A percentile compares a stretch with the other conserved stretches of the same genome.
Evolutionary conservation across 108 stramenopile genomes (phyloP).

Genomic region (Nitzschia sp.): DNA sequence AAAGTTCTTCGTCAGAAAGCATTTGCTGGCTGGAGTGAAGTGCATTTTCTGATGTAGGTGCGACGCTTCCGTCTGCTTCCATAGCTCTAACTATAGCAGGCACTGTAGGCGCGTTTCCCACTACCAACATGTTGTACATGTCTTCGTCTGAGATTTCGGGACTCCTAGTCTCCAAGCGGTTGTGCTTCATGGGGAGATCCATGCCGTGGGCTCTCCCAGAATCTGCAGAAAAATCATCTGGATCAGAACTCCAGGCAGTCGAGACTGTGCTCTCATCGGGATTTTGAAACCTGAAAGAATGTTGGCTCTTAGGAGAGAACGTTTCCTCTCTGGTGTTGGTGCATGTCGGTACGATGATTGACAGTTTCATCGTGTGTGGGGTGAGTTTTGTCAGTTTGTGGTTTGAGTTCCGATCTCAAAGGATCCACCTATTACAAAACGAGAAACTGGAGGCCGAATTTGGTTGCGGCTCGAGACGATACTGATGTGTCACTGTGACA

Average conservation of each 20-base stretch:
- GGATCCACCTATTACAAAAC: too few relatives aligned
- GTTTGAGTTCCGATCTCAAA: too few relatives aligned
- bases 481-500: too few relatives aligned
- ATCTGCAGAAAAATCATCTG: neutral
- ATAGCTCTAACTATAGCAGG: neutral
- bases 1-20: neutral
- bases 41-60: neutral
- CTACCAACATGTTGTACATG: constrained; percentile 10
- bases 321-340: neutral
- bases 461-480: too few relatives aligned
- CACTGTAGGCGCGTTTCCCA: neutral
- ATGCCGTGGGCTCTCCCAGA: neutral
- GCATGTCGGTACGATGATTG: constrained; percentile 16
- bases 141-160: neutral
- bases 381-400: too few relatives aligned
- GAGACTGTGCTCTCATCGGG: neutral
- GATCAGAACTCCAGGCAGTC: neutral
- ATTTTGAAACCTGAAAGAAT: neutral
- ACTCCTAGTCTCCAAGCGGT: neutral
- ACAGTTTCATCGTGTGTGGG: constrained; percentile 2
- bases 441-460: too few relatives aligned
- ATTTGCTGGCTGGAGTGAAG: neutral
- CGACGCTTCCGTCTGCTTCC: neutral
- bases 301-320: constrained; percentile 1
- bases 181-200: neutral